Conservation (phyloP, 768 basidiomycete species). For the Suillus americanus region DNA sequence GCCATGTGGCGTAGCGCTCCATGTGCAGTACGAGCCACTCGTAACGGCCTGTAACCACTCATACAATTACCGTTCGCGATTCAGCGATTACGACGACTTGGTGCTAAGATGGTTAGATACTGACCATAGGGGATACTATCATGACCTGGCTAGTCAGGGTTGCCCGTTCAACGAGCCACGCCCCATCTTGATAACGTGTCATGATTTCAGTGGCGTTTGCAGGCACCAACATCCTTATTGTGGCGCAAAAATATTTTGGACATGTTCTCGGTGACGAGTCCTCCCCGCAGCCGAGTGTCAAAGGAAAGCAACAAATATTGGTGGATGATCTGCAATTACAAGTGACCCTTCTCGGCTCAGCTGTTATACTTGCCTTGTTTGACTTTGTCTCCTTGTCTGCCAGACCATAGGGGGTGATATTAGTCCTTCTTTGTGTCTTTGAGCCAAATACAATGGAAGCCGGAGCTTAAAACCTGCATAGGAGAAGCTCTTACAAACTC, state of each 20-base stretch:
- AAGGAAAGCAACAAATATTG: no score
- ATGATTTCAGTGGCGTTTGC: neutral
- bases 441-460: neutral
- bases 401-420: neutral
- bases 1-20: neutral
- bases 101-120: neutral
- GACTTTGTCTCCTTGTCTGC: neutral
- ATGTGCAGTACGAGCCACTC: neutral
- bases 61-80: neutral
- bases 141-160: neutral
- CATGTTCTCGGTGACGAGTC: neutral
- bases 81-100: neutral
- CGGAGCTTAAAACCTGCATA: neutral
- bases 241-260: neutral
- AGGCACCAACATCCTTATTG: conserved; percentile 3
- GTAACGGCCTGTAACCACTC: neutral
- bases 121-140: neutral
- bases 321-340: neutral
- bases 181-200: neutral
- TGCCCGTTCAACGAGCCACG: neutral
- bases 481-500: neutral
- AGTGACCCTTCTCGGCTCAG: neutral
- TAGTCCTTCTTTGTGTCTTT: neutral
- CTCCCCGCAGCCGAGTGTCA: no score
- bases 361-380: neutral